A percentile compares a stretch with the other conserved stretches of the same genome.
These are phyloP conservation scores for Adansonia gregorii DNA, from an alignment of 441 rosid species.

Conservation along the genomic window DNA sequence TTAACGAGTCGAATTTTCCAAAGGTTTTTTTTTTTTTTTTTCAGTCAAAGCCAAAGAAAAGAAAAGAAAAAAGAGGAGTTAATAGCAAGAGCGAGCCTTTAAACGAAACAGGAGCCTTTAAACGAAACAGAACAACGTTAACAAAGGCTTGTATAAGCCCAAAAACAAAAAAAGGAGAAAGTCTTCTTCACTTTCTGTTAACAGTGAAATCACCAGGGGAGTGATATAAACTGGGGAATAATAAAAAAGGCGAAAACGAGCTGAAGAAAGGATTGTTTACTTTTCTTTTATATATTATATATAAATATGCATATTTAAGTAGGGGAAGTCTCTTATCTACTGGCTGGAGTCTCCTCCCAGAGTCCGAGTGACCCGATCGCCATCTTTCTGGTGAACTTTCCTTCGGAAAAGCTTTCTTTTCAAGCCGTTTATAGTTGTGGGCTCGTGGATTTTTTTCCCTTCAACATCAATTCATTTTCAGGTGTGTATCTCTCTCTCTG, in stretches of 20 bases:
- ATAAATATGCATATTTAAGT: background rate
- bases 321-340: background rate
- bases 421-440: background rate
- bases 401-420: background rate
- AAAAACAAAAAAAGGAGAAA: background rate
- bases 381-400: constrained; percentile 8
- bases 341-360: constrained; percentile 14
- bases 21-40: background rate
- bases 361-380: constrained; percentile 19
- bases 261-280: background rate
- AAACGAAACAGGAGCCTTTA: background rate
- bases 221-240: background rate
- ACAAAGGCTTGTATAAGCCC: background rate
- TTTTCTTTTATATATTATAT: background rate
- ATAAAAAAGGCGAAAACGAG: background rate
- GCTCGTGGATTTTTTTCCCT: constrained; percentile 5
- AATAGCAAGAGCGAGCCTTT: background rate
- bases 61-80: too few relatives aligned
- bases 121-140: background rate
- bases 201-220: background rate
- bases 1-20: background rate
- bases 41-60: background rate
- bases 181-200: background rate
- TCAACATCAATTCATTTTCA: constrained; percentile 17
- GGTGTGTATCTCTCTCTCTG: constrained; percentile 17